Evolutionary conservation across 2,329 filamentous ascomycete species (phyloP), one percentile per base, ranked within the genome.

Genomic region (Trichoderma atroviride): DNA sequence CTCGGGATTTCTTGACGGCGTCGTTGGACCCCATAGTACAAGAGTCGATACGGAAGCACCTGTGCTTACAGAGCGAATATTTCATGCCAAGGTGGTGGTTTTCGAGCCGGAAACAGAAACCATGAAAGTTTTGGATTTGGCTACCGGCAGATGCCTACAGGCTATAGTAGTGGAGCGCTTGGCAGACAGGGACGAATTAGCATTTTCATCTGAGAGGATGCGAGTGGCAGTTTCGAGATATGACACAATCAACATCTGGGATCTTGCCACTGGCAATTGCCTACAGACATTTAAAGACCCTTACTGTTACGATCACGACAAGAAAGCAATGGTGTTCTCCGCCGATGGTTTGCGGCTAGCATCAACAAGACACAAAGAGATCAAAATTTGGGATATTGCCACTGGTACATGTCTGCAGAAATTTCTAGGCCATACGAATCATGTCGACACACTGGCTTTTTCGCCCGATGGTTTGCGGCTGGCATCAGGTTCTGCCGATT

Each of bases 251-350:
- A 4, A 2, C 19, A 5, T 50, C 11, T 50, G 43, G 43, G 43
- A 50, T 22, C 7, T 50, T 13, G 43, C 43, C n/a, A 50, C 43
- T 10, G 9, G 43, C 13, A 22, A 22, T 22, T 50, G 43, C 43
- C n/a, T 50, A 22, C n/a, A 22, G 43, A 50, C 43, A 13, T 6
- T 50, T 13, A 2, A 10, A 50, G n/a, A n/a, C 9, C 7, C 10
- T 35, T 35, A 10, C 9, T 0, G n/a, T n/a, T n/a, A n/a, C n/a
- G n/a, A 7, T 43, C 5, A 0, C 4, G 3, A 1, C 2, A 6
- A 2, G 16, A 22, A 9, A 22, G 9, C 16, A 10, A 4, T 10
- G 4, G n/a, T 22, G 11, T 50, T n/a, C 43, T 50, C 43, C 9
- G n/a, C n/a, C 43, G 43, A 50, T 16, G 43, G 43, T 4, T 50